Conservation (phyloP, 441 rosid genomes). For the Brassica balearica region DNA sequence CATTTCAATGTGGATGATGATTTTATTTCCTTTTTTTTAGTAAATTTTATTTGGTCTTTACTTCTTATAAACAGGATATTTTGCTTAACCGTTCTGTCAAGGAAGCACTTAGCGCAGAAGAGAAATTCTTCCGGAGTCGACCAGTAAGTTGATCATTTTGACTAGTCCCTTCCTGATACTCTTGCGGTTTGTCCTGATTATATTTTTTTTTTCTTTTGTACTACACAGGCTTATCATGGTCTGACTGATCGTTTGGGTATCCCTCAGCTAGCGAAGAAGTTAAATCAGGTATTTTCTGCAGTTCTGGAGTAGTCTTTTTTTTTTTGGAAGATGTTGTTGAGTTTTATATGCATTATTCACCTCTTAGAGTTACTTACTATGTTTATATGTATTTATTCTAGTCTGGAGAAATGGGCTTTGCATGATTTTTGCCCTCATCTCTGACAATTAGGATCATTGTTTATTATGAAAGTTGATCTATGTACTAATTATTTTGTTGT, state of each 20-base stretch:
- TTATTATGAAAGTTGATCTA: constrained; percentile 17
- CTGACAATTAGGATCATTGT: constrained; percentile 5
- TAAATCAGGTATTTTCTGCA: constrained; percentile 60
- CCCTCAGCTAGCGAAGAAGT: constrained; percentile 69
- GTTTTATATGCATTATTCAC: constrained; percentile 3
- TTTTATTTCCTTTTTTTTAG: background rate
- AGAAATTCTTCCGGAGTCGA: constrained; percentile 55
- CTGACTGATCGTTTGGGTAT: constrained; percentile 65
- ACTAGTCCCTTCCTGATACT: constrained; percentile 4
- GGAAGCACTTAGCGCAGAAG: constrained; percentile 63
- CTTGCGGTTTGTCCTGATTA: constrained; percentile 13
- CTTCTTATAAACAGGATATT: constrained; percentile 53
- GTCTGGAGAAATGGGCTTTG: background rate
- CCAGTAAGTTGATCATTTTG: constrained; percentile 48
- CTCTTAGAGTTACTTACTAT: background rate
- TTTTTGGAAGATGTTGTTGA: background rate
- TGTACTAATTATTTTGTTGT: background rate
- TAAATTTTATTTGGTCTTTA: background rate
- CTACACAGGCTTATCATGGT: constrained; percentile 59
- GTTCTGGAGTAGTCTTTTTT: background rate
- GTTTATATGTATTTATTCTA: background rate
- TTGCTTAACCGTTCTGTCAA: constrained; percentile 56
- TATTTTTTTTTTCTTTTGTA: constrained; percentile 13
- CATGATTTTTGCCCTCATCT: background rate
- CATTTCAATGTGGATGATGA: constrained; percentile 11